Base-by-base conservation (phyloP, 148 eudicot species). In the Chenopodium suecicum region DNA sequence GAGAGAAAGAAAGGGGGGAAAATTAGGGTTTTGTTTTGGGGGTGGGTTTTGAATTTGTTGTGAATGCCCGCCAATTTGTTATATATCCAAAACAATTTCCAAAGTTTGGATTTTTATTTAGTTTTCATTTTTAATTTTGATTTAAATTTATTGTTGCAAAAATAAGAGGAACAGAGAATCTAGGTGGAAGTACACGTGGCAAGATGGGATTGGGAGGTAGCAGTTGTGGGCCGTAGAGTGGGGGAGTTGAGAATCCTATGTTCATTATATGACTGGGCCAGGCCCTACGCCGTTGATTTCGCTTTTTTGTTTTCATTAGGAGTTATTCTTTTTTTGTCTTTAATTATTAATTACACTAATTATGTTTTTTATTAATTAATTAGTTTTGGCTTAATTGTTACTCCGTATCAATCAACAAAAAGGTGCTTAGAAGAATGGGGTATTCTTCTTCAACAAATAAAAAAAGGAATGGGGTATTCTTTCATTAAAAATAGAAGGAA, bases 11-110 rank as follows among this genome's bases (percentile, higher is more conserved):
- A 6, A 34, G n/a, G 1, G 27, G 22, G 80, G 76, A 19, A n/a
- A 69, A 69, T 82, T 75, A 76, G 84, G 84, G 75, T 82, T 82
- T 76, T 65, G 70, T 64, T 77, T 76, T 65, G 62, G 44, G 54
- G 20, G 56, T 23, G 27, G 60, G 34, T 72, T 83, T 83, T 79
- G 86, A 83, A 83, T 65, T 79, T 79, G 32, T 73, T 69, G n/a
- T 25, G 50, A 70, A 76, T 68, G 80, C 86, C 86, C 86, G 86
- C 86, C 86, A 84, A 76, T 76, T 83, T 83, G 74, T 65, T 74
- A 27, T 56, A 71, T 71, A 72, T 64, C 48, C 17, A 22, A 81
- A 47, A 74, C 77, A 81, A 74, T 74, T 81, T 81, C 78, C 78
- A 48, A 81, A 71, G 78, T 74, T 7, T 56, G 64, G 23, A 6